Base-by-base conservation (phyloP, 2,329 filamentous ascomycete genomes). In the Exophiala spinifera region DNA sequence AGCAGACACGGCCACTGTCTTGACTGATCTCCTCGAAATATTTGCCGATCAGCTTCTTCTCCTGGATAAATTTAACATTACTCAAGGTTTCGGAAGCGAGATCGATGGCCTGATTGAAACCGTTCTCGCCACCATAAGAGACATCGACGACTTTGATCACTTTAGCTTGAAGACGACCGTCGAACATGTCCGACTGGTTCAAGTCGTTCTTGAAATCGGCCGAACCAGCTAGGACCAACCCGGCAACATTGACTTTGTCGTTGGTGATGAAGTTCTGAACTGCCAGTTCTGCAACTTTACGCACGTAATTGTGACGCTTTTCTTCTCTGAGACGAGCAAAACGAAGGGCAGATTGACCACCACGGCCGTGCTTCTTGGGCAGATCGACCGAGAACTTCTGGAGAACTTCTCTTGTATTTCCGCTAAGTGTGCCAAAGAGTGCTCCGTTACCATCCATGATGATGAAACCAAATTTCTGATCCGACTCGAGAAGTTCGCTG, bases 121-220 rank as follows among this genome's bases (percentile, higher is more conserved):
- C 94, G 79, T 97, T 97, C 78, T 99, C 95, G 65, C 94, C 94
- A 72, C 94, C 94, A 68, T 99, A 99, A 13, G 92, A 97, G 42
- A 99, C 95, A 72, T 99, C 94, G 33, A 99, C 95, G 42, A 99
- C 89, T 78, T 99, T 99, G 82, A 99, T 97, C 68, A 99, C 94
- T 81, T 99, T 99, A 71, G 84, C 78, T 66, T 89, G 85, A 52
- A 99, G 82, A 73, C 94, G 91, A 69, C 86, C 82, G 73, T 99
- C 94, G 73, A 99, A 99, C 81, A 99, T 81, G 74, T 99, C 94
- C 57, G 94, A 97, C 67, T 89, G 89, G 76, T 97, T 97, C 50
- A 99, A 81, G 70, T 99, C 94, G 76, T 95, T 97, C 81, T 99
- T 99, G 86, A 99, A 99, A 75, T 99, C 94, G 69, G 94, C 94